Evolutionary conservation across 371 early-diverging fungal species (phyloP), one percentile per base, ranked within the genome.

Genomic region (Batrachochytrium dendrobatidis): DNA sequence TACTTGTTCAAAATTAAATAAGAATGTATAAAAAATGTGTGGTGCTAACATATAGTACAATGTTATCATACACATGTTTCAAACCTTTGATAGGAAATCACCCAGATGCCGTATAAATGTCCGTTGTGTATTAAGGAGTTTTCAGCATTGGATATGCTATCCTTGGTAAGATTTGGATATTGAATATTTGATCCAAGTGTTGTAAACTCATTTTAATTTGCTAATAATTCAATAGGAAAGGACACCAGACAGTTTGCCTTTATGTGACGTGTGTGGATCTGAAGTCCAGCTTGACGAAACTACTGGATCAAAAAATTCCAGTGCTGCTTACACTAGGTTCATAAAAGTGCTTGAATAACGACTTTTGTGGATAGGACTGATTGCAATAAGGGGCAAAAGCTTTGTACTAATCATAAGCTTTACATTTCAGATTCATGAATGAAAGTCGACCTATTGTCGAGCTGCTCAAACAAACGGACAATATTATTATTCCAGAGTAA

Each of bases 381-480:
- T n/a, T n/a, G n/a, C n/a, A n/a, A n/a, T n/a, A n/a, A n/a, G n/a
- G n/a, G n/a, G n/a, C n/a, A n/a, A n/a, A n/a, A n/a, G n/a, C n/a
- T n/a, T n/a, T n/a, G n/a, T n/a, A n/a, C n/a, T n/a, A n/a, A n/a
- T n/a, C n/a, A n/a, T n/a, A n/a, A n/a, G n/a, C n/a, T n/a, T n/a
- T n/a, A n/a, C n/a, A n/a, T 34, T 51, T 57, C 44, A 83, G 85
- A 58, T 79, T 94, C 48, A 85, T 87, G 73, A 85, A 84, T 39
- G 89, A 92, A 69, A 83, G 86, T 44, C 77, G 82, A 49, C 88
- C 91, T 0, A 89, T 95, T 30, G 80, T 92, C 46, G 81, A 86
- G 5, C 65, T 92, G 28, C 70, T 95, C 22, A 90, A 90, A 61
- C 77, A 84, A 62, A 90, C 92, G 0, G 95, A 95, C 59, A 73